Evolutionary conservation across 2,329 filamentous ascomycete species (phyloP), one percentile per base, ranked within the genome.

Genomic region (Fusarium illudens): DNA sequence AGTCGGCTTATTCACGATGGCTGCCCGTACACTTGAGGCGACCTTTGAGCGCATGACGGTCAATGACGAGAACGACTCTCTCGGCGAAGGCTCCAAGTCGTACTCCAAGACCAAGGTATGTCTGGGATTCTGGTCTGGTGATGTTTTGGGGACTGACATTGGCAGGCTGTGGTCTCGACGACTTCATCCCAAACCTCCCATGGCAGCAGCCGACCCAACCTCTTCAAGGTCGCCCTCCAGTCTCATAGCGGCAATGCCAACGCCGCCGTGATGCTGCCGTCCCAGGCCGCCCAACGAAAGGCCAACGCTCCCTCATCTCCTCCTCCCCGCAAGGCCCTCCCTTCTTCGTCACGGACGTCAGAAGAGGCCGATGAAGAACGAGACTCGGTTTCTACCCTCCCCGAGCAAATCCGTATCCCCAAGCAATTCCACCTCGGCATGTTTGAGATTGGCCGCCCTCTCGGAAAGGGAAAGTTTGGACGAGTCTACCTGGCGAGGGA

Each of bases 21-120:
- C 94, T 68, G 87, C 92, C 62, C 88, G 92, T 72, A 89, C 88
- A 53, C 85, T 98, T 48, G 95, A 97, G 82, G 85, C 92, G 80
- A 92, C 92, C 74, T 93, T 98, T 76, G 94, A 97, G 88, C 90
- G 90, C 79, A 88, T 97, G 82, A 91, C 92, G 19, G 92, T 97
- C 66, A 91, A 92, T 73, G 94, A 97, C 76, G 94, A 97, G 80
- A 96, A 95, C 76, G 90, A 93, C 62, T 80, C 83, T 64, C 80
- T 83, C 30, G 81, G 81, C 57, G 84, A 87, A 67, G 83, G 81
- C 65, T 80, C 81, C 59, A 84, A 84, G 66, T 64, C 71, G 25
- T 90, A 92, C 77, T 84, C 88, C 71, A 97, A 96, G 81, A 80
- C 88, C 65, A 97, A 97, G 89, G 94, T 95, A 83, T 60, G 76